phyloP scores from a whole-genome alignment of 805 yeast genomes.

The Cyberlindnera misumaiensis region DNA sequence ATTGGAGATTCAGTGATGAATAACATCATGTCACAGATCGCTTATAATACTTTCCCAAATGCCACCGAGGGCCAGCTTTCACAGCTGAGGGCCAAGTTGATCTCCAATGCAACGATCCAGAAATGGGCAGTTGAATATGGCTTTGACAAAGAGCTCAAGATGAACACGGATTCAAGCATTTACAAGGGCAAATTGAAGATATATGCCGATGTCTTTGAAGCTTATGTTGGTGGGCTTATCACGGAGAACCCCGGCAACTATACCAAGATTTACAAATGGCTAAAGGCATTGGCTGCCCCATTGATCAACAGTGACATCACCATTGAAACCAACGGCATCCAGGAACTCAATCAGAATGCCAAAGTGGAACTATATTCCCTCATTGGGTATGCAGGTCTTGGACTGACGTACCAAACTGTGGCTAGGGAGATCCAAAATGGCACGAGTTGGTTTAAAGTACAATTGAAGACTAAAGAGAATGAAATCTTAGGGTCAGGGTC shows the following conservation, averaged over 20 bases:
- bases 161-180: slow-evolving; percentile 39
- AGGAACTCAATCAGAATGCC: slow-evolving; percentile 52
- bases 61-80: slow-evolving; percentile 81
- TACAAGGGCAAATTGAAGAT: slow-evolving; percentile 59
- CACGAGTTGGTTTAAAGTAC: slow-evolving; percentile 46
- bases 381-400: slow-evolving; percentile 67
- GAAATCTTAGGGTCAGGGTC: slow-evolving; percentile 61
- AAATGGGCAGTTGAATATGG: slow-evolving; percentile 67
- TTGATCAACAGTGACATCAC: slow-evolving; percentile 17
- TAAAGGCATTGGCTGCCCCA: slow-evolving; percentile 43
- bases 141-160: slow-evolving; percentile 49
- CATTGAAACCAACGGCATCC: slow-evolving; percentile 6
- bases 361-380: slow-evolving; percentile 71
- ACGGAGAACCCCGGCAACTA: slow-evolving; percentile 47
- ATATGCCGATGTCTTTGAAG: slow-evolving; percentile 88
- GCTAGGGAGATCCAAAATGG: slow-evolving; percentile 28
- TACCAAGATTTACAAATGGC: slow-evolving; percentile 49
- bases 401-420: slow-evolving; percentile 47
- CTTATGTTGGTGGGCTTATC: slow-evolving; percentile 81
- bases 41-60: slow-evolving; percentile 59
- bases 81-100: slow-evolving; percentile 57
- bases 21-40: slow-evolving; percentile 59
- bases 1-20: slow-evolving; percentile 84
- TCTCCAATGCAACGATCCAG: slow-evolving; percentile 65
- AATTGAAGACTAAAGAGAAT: slow-evolving; percentile 59